These are phyloP conservation scores for Metarhizium sp. DNA, from an alignment of 2,329 filamentous ascomycete genomes.

Conservation along the genomic window DNA sequence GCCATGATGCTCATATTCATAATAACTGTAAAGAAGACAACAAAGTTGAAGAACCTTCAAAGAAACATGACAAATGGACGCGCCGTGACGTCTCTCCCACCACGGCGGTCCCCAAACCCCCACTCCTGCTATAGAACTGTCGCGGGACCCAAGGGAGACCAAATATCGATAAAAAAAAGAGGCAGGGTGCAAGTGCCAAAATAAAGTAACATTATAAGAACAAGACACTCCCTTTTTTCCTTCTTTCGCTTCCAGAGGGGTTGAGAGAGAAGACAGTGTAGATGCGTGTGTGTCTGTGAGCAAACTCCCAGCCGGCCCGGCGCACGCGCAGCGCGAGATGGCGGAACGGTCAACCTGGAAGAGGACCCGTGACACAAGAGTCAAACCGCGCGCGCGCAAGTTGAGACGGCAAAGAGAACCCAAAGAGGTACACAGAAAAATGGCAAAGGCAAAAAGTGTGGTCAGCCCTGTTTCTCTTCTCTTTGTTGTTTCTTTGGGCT, in stretches of 20 bases:
- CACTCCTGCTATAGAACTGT: conserved; percentile 31
- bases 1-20: conserved; percentile 17
- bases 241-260: conserved; percentile 17
- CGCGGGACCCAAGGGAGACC: conserved; percentile 26
- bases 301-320: conserved; percentile 10
- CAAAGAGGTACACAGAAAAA: background rate
- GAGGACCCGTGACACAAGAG: background rate
- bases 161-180: background rate
- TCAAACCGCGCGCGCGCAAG: background rate
- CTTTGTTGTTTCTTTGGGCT: background rate
- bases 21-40: conserved; percentile 11
- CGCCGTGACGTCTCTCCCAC: conserved; percentile 54
- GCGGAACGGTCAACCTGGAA: background rate
- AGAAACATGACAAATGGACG: conserved; percentile 16
- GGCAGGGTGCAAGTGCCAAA: background rate
- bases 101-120: conserved; percentile 31
- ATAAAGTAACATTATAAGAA: background rate
- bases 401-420: background rate
- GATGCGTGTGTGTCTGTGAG: conserved; percentile 9
- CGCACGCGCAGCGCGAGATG: background rate
- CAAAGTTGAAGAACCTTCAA: background rate
- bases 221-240: background rate
- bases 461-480: conserved; percentile 3
- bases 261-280: conserved; percentile 61
- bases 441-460: conserved; percentile 3